Base-by-base conservation (phyloP, 257 asterid species). In the Nicotiana attenuata region DNA sequence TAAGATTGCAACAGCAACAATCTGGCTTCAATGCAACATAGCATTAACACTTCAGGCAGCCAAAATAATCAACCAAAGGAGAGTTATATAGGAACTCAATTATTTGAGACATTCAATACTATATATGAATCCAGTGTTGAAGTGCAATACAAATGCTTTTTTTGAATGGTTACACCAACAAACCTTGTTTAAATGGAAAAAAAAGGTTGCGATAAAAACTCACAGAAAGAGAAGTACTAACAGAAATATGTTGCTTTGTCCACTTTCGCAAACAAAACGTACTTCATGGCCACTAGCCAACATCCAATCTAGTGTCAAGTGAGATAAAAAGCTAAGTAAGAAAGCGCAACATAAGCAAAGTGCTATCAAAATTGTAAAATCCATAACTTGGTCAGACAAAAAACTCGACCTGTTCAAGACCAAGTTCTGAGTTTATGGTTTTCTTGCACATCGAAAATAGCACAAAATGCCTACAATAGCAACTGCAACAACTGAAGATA, bases 311-410 rank as follows among this genome's bases (percentile, higher is more conserved):
- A 77, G 60, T 81, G 78, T 84, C 68, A 73, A 60, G 84, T 67
- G 78, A 57, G 76, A 77, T 81, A n/a, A 76, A 83, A 91, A 28
- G 29, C 83, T 63, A 86, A 69, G 66, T 13, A 77, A 20, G 81
- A 75, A 75, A 83, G 80, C 61, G 17, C 59, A 78, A 52, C 80
- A 83, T 84, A 77, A 75, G 28, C 80, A 84, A 66, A 83, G 83
- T 19, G 80, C 86, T 85, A 88, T 81, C 93, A 93, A 92, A 93
- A 87, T 82, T 86, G 89, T 82, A 67, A 80, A 82, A 73, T 84
- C 45, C 60, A 81, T 61, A 41, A 66, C 64, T 28, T 41, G 83
- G 87, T 83, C 81, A 87, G 87, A 29, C 81, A 80, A 81, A 82
- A 26, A 80, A 14, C 78, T 71, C 22, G 35, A 81, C 65, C 85